These are phyloP conservation scores for Bombardia bombarda DNA, from an alignment of 495 filamentous ascomycete species.

Conservation along the genomic window DNA sequence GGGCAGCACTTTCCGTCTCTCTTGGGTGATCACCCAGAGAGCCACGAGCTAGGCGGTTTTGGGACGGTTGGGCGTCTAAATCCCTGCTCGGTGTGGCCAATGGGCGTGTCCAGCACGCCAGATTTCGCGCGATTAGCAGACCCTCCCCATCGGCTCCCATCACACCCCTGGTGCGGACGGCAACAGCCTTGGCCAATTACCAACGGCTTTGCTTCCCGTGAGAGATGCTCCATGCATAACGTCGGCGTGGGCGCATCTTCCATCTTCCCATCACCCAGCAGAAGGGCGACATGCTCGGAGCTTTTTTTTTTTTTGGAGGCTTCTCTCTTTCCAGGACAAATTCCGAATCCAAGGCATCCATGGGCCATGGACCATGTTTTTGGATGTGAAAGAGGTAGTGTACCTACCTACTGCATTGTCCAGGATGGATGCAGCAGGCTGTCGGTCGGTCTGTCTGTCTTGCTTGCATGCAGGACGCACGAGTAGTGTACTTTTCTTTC, in stretches of 20 bases:
- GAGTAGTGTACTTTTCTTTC: background rate
- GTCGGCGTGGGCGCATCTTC: background rate
- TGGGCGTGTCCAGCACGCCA: constrained; percentile 14
- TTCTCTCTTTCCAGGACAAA: too few relatives aligned
- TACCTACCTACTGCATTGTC: too few relatives aligned
- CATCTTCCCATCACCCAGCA: constrained; percentile 1
- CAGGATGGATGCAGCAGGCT: too few relatives aligned
- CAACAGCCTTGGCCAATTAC: constrained; percentile 14
- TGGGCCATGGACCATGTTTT: too few relatives aligned
- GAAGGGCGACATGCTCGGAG: too few relatives aligned
- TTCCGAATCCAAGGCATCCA: too few relatives aligned
- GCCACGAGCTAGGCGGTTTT: constrained; percentile 13
- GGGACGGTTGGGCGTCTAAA: constrained; percentile 37
- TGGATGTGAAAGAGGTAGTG: too few relatives aligned
- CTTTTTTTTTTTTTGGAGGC: too few relatives aligned
- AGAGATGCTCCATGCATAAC: background rate
- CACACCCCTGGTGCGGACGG: constrained; percentile 13
- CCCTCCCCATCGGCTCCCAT: constrained; percentile 11
- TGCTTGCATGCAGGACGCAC: too few relatives aligned
- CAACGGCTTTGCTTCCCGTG: constrained; percentile 1
- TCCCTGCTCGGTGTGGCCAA: constrained; percentile 27
- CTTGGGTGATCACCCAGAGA: too few relatives aligned
- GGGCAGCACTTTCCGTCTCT: too few relatives aligned
- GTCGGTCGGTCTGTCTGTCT: too few relatives aligned
- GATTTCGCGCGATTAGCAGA: constrained; percentile 10